phyloP scores from a whole-genome alignment of 331 rosid genomes.

The Phaseolus coccineus region DNA sequence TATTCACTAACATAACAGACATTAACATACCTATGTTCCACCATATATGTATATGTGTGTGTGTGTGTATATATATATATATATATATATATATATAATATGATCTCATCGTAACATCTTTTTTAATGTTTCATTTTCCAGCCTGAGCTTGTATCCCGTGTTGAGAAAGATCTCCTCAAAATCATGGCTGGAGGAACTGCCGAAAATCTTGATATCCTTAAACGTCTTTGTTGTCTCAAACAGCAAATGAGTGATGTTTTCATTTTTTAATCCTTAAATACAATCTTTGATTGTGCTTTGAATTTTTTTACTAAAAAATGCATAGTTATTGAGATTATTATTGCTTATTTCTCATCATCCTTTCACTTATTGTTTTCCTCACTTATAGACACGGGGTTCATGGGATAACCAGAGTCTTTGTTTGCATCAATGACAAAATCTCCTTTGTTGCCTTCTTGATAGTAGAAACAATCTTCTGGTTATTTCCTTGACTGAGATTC shows the following conservation, averaged over 20 bases:
- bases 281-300: background rate
- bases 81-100: background rate
- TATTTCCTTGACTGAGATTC: slow-evolving; percentile 68
- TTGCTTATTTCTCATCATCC: background rate
- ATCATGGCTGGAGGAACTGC: slow-evolving; percentile 82
- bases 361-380: background rate
- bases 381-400: background rate
- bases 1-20: background rate
- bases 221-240: slow-evolving; percentile 19
- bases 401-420: background rate
- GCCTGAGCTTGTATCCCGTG: slow-evolving; percentile 97
- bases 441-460: background rate
- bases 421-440: slow-evolving; percentile 18
- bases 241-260: background rate
- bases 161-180: slow-evolving; percentile 89
- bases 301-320: background rate
- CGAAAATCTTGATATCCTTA: slow-evolving; percentile 83
- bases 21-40: background rate
- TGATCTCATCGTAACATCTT: background rate
- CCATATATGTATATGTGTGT: background rate
- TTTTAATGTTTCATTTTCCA: slow-evolving; percentile 51
- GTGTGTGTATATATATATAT: no score
- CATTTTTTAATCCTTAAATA: background rate
- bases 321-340: slow-evolving; percentile 5
- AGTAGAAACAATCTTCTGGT: background rate